These are phyloP conservation scores for Glycine tomentella DNA, from an alignment of 306 rosid species.

Conservation along the genomic window DNA sequence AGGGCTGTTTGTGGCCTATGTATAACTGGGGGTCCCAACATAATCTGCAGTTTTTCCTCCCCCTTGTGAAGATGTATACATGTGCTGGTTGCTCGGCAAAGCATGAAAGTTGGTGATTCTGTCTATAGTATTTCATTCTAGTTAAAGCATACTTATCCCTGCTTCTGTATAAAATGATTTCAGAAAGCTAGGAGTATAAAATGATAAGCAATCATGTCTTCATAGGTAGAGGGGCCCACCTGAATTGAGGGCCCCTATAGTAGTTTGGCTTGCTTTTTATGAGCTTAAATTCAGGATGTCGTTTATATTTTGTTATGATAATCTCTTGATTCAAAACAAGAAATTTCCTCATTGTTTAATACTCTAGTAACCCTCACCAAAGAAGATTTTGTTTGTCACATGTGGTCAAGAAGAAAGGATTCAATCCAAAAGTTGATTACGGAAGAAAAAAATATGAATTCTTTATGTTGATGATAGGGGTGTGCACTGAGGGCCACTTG, in stretches of 20 bases:
- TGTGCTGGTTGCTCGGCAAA: conserved; percentile 57
- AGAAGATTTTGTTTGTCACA: neutral
- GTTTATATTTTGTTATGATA: conserved; percentile 36
- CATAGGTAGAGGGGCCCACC: conserved; percentile 50
- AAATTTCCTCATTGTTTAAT: neutral
- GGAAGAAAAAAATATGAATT: neutral
- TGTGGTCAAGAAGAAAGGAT: conserved; percentile 1
- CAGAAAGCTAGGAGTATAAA: conserved; percentile 51
- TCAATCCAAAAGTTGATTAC: neutral
- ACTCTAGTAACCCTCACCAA: neutral
- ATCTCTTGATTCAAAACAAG: conserved; percentile 28
- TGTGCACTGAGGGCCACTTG: no score
- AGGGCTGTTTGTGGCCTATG: conserved; percentile 52
- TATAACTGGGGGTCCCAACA: conserved; percentile 56
- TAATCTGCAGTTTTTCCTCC: conserved; percentile 52
- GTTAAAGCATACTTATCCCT: conserved; percentile 42
- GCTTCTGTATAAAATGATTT: conserved; percentile 67
- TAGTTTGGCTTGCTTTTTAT: conserved; percentile 43
- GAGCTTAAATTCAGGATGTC: conserved; percentile 32
- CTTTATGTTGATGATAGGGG: no score
- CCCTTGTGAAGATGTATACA: conserved; percentile 57
- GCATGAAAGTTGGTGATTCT: conserved; percentile 55
- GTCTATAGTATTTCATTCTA: conserved; percentile 53
- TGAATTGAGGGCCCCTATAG: conserved; percentile 44
- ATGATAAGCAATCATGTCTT: conserved; percentile 48